These are phyloP conservation scores for Didymella exigua DNA, from an alignment of 2,329 filamentous ascomycete genomes.

Conservation along the genomic window DNA sequence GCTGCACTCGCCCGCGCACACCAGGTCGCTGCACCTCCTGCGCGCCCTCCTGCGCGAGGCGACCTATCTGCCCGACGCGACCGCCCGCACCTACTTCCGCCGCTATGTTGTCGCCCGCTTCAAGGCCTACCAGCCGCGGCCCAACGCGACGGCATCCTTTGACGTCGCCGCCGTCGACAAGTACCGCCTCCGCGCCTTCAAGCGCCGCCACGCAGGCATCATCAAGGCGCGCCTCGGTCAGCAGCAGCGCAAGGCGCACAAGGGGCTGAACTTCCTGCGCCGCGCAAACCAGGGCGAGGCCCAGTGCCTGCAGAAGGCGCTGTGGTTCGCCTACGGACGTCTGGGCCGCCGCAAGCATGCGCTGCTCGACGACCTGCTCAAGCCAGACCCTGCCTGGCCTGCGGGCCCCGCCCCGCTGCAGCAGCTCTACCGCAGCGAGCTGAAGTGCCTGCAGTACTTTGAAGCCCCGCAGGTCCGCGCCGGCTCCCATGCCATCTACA, in stretches of 20 bases:
- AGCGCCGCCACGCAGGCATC: conserved; percentile 25
- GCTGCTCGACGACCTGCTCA: conserved; percentile 43
- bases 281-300: conserved; percentile 63
- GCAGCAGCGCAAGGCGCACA: conserved; percentile 34
- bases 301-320: conserved; percentile 57
- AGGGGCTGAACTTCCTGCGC: conserved; percentile 53
- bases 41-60: conserved; percentile 64
- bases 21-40: conserved; percentile 53
- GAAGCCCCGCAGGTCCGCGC: conserved; percentile 31
- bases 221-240: conserved; percentile 31
- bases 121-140: conserved; percentile 49
- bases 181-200: conserved; percentile 28
- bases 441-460: conserved; percentile 39
- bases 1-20: background rate
- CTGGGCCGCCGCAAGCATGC: conserved; percentile 58
- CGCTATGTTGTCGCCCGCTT: conserved; percentile 57
- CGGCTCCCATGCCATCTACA: conserved; percentile 26
- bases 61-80: conserved; percentile 65
- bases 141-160: conserved; percentile 27
- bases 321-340: conserved; percentile 63
- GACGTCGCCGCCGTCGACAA: conserved; percentile 25
- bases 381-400: conserved; percentile 25
- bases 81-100: conserved; percentile 58
- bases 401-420: conserved; percentile 36
- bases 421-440: conserved; percentile 44